Evolutionary conservation across 2,329 filamentous ascomycete species (phyloP).

Genomic region (Fonsecaea monophora): DNA sequence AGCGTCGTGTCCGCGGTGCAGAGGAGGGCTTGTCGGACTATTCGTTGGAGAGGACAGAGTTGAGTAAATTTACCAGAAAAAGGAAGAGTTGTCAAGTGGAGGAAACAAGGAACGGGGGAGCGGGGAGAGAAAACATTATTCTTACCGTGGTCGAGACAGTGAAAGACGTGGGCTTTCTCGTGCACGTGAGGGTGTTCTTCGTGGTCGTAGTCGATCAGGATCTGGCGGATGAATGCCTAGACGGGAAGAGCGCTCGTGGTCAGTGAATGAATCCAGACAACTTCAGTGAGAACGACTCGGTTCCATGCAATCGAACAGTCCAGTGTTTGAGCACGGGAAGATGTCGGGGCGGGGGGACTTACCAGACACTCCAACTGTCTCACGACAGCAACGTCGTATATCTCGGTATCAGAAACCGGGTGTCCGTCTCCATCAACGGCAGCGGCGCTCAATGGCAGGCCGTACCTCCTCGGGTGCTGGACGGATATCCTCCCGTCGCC

Average conservation of each 20-base stretch:
- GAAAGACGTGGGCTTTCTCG: constrained; percentile 10
- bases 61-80: neutral
- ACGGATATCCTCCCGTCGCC: constrained; percentile 21
- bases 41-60: neutral
- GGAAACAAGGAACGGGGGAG: neutral
- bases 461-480: constrained; percentile 20
- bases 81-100: neutral
- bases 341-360: neutral
- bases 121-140: neutral
- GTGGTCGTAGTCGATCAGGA: constrained; percentile 26
- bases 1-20: constrained; percentile 35
- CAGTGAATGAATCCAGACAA: neutral
- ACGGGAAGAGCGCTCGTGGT: neutral
- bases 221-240: constrained; percentile 22
- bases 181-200: constrained; percentile 6
- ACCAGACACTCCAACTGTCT: constrained; percentile 29
- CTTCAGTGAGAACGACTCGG: neutral
- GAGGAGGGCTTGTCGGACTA: constrained; percentile 33
- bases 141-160: constrained; percentile 30
- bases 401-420: constrained; percentile 14
- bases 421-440: constrained; percentile 15
- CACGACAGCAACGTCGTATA: constrained; percentile 31
- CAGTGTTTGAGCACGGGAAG: neutral
- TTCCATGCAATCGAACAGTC: neutral
- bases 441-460: constrained; percentile 18